A percentile compares a stretch with the other conserved stretches of the same genome.
phyloP scores from a whole-genome alignment of 345 rosid genomes.

The Camelina laxa region DNA sequence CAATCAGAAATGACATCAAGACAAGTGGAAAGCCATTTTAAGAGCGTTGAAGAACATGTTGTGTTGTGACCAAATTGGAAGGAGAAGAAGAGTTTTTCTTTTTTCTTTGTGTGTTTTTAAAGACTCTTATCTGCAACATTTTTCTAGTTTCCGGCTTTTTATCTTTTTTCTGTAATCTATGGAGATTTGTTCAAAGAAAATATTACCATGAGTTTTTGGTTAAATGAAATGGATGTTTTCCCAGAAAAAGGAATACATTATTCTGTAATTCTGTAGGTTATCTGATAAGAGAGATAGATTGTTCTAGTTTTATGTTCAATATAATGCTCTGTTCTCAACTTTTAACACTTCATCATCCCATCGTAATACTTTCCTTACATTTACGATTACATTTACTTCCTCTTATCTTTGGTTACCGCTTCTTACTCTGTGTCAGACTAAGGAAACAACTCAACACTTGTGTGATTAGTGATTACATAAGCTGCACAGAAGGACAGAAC shows the following conservation, averaged over 20 bases:
- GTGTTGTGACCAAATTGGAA: slow-evolving; percentile 25
- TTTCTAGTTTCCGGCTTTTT: slow-evolving; percentile 26
- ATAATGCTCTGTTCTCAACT: too few relatives aligned
- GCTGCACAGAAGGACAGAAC: too few relatives aligned
- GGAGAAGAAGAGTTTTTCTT: slow-evolving; percentile 29
- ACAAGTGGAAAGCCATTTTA: slow-evolving; percentile 52
- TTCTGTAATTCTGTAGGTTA: neutral
- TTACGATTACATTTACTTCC: too few relatives aligned
- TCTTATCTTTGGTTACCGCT: too few relatives aligned
- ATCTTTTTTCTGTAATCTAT: slow-evolving; percentile 23
- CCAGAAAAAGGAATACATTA: too few relatives aligned
- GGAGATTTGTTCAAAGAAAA: slow-evolving; percentile 17
- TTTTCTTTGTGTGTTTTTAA: neutral
- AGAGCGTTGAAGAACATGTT: slow-evolving; percentile 39
- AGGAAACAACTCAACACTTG: too few relatives aligned
- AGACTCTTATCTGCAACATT: slow-evolving; percentile 15
- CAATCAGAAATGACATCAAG: slow-evolving; percentile 61
- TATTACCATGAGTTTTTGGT: neutral
- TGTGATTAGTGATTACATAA: too few relatives aligned
- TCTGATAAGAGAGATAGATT: too few relatives aligned
- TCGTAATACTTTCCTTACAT: too few relatives aligned
- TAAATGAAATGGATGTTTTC: neutral
- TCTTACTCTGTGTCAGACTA: too few relatives aligned
- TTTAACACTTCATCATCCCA: too few relatives aligned
- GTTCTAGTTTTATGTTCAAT: too few relatives aligned